phyloP scores from a whole-genome alignment of 257 asterid species.

The Lycium ferocissimum region DNA sequence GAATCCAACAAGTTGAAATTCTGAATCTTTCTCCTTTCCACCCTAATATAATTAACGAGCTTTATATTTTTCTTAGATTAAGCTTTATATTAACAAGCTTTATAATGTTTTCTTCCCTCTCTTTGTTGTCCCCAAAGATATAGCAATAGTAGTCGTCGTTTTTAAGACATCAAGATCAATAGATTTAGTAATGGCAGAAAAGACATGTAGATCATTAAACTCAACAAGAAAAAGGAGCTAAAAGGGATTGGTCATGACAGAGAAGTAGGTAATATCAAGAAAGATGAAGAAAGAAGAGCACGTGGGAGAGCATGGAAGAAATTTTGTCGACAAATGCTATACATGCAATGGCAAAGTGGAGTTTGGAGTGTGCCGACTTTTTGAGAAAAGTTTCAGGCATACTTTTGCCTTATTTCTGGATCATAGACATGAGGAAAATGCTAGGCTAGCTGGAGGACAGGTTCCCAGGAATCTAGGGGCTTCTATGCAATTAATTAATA shows the following conservation, averaged over 20 bases:
- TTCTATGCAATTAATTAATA: neutral
- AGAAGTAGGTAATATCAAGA: no score
- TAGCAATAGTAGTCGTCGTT: neutral
- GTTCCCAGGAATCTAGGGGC: constrained; percentile 13
- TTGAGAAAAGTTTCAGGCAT: constrained; percentile 16
- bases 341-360: constrained; percentile 41
- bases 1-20: neutral
- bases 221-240: neutral
- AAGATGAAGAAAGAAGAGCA: constrained; percentile 6
- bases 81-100: neutral
- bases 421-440: constrained; percentile 21
- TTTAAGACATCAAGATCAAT: neutral
- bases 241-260: constrained; percentile 10
- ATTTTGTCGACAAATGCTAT: constrained; percentile 36
- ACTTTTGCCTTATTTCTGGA: constrained; percentile 33
- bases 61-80: neutral
- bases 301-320: constrained; percentile 10
- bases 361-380: constrained; percentile 31
- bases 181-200: neutral
- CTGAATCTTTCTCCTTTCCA: neutral
- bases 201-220: no score
- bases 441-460: neutral
- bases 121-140: no score
- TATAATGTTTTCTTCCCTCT: neutral
- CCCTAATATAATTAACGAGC: neutral